Base-by-base conservation (phyloP, 1,284 basidiomycete genomes). In the Leccinum holopus region DNA sequence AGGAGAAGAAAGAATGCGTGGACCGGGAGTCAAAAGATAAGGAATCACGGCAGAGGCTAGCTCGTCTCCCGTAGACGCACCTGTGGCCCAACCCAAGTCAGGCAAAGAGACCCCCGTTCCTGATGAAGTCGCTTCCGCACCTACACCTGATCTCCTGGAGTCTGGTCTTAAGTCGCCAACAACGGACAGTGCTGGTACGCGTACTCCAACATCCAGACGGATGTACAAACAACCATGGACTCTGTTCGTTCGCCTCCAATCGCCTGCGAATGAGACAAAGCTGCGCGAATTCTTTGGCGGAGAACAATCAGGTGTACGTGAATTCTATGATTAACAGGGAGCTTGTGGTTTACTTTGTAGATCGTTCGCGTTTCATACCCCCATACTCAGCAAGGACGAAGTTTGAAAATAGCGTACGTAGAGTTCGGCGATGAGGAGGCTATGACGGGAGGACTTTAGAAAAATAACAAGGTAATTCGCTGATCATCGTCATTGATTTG, bases 341-440 rank as follows among this genome's bases (percentile, higher is more conserved):
- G 25, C 9, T 49, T 57, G 41, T 68, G 16, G 52, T 61, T 65
- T 28, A 32, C 2, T 12, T 39, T 64, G 5, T 65, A 94, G 90
- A 90, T 95, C 69, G 87, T 84, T 37, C 82, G 84, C 61, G 82
- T 95, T 65, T 84, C 85, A 68, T 84, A 91, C 66, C 90, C 90
- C 1, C 68, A 75, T 47, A 65, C 64, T 57, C 80, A 76, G 63
- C 69, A 77, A 5, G 82, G 83, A 30, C 83, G 84, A 61, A 78
- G 66, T 61, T 76, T 80, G 68, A 87, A 80, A 67, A 79, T 91
- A 61, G 91, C 86, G 1, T 96, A 94, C 69, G 85, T 95, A 63
- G 94, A 96, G 73, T 96, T 95, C 75, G 88, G 85, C 6, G 90
- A 90, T 69, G 92, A 95, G 70, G 89, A 88, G 55, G 82, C 86